Base-by-base conservation (phyloP, 192 early-diverging fungal species). In the Coemansia sp. region DNA sequence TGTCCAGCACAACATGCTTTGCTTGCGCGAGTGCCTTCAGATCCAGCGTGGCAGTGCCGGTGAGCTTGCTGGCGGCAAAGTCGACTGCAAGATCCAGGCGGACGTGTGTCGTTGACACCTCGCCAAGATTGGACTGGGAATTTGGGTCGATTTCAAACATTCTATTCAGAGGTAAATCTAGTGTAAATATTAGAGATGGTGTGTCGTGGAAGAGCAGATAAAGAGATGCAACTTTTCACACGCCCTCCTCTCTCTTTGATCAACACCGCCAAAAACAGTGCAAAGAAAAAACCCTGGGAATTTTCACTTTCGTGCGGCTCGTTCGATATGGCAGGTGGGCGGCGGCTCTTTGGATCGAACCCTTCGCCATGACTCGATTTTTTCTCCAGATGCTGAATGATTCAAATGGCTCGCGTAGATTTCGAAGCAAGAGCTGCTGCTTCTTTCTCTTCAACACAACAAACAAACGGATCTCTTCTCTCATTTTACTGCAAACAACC, bases 81-180 rank as follows among this genome's bases (percentile, higher is more conserved):
- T 94, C 89, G 42, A 89, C 87, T 1, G 76, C 75, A 33, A 93
- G 84, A 68, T 84, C 70, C 61, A 98, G 83, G 65, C 92, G 87
- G 29, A 91, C 70, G 68, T 94, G 91, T 50, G 57, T 82, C n/a
- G 89, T 88, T 50, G 81, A 72, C 33, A 94, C 76, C 55, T 91
- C 82, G 68, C 84, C 70, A 25, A 89, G 84, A 81, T 95, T 95
- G 11, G 94, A 87, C 41, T 86, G 88, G 47, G 89, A 91, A 72
- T 86, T 94, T 34, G 91, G 93, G 73, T 98, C 96, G 64, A 82
- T 52, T 61, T 71, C 68, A 36, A 71, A 71, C 70, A 82, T 67
- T 17, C 50, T 54, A 28, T 10, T 34, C 33, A 34, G 10, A 10
- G 33, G n/a, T n/a, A 34, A 34, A 34, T 34, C 33, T 6, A 34